A percentile compares a stretch with the other conserved stretches of the same genome.
phyloP scores from a whole-genome alignment of 2,329 filamentous ascomycete genomes.

The Aureobasidium namibiae region DNA sequence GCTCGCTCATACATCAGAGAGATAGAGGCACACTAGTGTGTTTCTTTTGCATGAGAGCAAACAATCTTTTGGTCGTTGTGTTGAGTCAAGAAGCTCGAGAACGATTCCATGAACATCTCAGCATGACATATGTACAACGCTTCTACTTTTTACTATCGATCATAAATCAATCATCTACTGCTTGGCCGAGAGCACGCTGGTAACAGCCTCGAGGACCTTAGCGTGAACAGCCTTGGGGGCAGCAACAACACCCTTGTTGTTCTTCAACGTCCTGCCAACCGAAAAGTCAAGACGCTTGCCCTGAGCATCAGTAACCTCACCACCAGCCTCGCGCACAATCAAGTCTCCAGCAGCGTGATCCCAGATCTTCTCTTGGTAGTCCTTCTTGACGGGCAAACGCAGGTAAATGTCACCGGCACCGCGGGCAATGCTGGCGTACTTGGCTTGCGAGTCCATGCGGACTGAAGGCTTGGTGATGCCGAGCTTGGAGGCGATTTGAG shows the following conservation, averaged over 20 bases:
- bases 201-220: constrained; percentile 71
- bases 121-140: background rate
- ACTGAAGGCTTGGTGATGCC: constrained; percentile 86
- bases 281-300: constrained; percentile 82
- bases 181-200: constrained; percentile 59
- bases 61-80: background rate
- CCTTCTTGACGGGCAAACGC: constrained; percentile 71
- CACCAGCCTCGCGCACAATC: constrained; percentile 89
- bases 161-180: constrained; percentile 14
- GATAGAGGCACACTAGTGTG: background rate
- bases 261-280: constrained; percentile 72
- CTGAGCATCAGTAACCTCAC: constrained; percentile 79
- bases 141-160: background rate
- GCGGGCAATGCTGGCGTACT: constrained; percentile 90
- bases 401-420: constrained; percentile 94
- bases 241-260: constrained; percentile 91
- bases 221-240: constrained; percentile 69
- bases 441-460: constrained; percentile 95
- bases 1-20: too few species aligned
- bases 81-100: background rate
- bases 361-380: constrained; percentile 99
- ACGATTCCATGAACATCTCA: background rate
- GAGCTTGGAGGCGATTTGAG: constrained; percentile 71
- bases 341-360: constrained; percentile 94
- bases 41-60: background rate